phyloP scores from a whole-genome alignment of 371 early-diverging fungal species.

The Dichotomocladium elegans region DNA sequence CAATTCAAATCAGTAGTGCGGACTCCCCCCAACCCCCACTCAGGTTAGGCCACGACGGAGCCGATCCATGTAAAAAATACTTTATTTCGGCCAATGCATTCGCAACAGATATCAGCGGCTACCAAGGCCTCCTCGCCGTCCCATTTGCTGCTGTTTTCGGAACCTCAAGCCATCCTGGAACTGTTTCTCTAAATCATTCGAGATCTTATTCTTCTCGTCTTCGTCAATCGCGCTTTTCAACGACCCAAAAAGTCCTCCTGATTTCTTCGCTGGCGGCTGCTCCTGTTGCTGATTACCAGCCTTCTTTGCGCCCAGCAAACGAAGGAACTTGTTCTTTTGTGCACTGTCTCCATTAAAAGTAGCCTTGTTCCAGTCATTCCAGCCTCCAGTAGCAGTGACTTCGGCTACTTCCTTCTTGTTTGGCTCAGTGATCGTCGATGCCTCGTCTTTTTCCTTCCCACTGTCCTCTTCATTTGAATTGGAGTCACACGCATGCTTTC shows the following conservation, averaged over 20 bases:
- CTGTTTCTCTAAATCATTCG: conserved; percentile 38
- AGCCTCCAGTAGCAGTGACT: conserved; percentile 25
- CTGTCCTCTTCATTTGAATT: background rate
- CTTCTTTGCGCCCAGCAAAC: conserved; percentile 45
- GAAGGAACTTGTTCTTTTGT: conserved; percentile 44
- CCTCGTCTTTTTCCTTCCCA: background rate
- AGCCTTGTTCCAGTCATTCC: conserved; percentile 52
- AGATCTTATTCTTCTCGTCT: conserved; percentile 31
- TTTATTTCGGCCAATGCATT: too few species aligned
- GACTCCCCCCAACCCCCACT: too few species aligned
- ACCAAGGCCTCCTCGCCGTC: conserved; percentile 48
- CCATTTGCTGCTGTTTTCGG: conserved; percentile 41
- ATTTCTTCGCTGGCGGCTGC: conserved; percentile 13
- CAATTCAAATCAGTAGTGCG: too few species aligned
- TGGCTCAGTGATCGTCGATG: background rate
- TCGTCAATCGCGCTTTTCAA: conserved; percentile 45
- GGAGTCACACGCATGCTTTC: conserved; percentile 12
- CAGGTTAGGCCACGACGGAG: too few species aligned
- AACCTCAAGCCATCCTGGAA: conserved; percentile 44
- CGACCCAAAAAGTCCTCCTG: conserved; percentile 37
- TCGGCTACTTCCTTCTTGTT: background rate
- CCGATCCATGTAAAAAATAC: too few species aligned
- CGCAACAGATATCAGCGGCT: conserved; percentile 5
- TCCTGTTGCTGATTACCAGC: background rate
- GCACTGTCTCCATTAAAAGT: conserved; percentile 42